phyloP scores from a whole-genome alignment of 106 monocot genomes.

The Apostasia shenzhenica region DNA sequence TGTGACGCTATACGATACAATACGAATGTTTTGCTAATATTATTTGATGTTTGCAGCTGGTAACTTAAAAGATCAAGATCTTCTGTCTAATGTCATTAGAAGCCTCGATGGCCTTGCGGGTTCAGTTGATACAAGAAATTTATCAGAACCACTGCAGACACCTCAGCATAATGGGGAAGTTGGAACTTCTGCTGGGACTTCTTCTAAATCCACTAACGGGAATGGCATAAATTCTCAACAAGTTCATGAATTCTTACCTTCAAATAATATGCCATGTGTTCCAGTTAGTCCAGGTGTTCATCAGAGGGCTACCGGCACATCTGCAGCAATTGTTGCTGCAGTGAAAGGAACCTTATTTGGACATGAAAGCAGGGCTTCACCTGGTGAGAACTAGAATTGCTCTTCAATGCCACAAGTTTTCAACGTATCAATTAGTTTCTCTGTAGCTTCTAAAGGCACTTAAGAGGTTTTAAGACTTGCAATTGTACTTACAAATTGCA shows the following conservation, averaged over 20 bases:
- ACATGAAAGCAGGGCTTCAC: slow-evolving; percentile 6
- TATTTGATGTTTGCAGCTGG: slow-evolving; percentile 41
- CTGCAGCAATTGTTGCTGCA: slow-evolving; percentile 11
- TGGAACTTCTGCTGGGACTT: slow-evolving; percentile 28
- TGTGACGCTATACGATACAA: too few relatives aligned
- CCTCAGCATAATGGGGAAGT: slow-evolving; percentile 42
- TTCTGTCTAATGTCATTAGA: slow-evolving; percentile 49
- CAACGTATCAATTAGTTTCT: neutral
- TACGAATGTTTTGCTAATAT: neutral
- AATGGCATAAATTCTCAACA: slow-evolving; percentile 20
- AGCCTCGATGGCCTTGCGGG: slow-evolving; percentile 52
- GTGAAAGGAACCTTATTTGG: slow-evolving; percentile 11
- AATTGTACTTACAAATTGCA: too few relatives aligned
- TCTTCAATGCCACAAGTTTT: slow-evolving; percentile 4
- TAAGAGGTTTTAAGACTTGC: neutral
- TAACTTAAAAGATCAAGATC: slow-evolving; percentile 47
- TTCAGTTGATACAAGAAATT: slow-evolving; percentile 35
- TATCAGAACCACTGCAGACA: slow-evolving; percentile 37
- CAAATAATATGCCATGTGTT: slow-evolving; percentile 3
- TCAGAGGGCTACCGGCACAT: slow-evolving; percentile 3
- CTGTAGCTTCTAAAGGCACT: slow-evolving; percentile 13
- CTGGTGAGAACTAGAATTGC: slow-evolving; percentile 15
- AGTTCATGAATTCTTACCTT: slow-evolving; percentile 8
- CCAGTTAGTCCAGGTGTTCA: slow-evolving; percentile 6
- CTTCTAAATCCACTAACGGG: slow-evolving; percentile 29